Conservation (phyloP, 208 protist species). For the Vickermania ingenoplastis region DNA sequence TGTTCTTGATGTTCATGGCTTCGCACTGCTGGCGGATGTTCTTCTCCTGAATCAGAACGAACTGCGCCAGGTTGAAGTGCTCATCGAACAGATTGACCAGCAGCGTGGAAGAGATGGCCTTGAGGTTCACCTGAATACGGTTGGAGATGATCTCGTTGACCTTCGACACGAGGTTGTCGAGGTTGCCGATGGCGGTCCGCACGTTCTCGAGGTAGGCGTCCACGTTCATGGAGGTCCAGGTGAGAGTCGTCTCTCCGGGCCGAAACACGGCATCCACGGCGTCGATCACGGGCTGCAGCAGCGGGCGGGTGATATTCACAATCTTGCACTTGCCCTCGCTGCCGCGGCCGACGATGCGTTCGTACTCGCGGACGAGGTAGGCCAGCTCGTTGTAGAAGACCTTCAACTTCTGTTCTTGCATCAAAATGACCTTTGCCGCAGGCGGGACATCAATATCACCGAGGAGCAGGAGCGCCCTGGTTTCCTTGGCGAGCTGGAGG, state of each 20-base stretch:
- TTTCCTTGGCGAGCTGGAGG: conserved; percentile 95
- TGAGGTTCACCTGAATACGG: conserved; percentile 90
- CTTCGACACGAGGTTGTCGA: conserved; percentile 73
- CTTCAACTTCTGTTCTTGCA: conserved; percentile 94
- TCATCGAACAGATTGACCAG: conserved; percentile 78
- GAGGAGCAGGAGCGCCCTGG: conserved; percentile 89
- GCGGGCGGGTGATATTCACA: conserved; percentile 74
- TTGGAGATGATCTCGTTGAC: conserved; percentile 91
- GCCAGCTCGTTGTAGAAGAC: conserved; percentile 91
- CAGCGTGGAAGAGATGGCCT: conserved; percentile 74
- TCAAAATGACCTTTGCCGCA: conserved; percentile 79
- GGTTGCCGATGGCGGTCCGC: conserved; percentile 61
- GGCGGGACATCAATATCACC: conserved; percentile 90
- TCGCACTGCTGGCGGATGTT: conserved; percentile 88
- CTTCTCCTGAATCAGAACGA: conserved; percentile 85
- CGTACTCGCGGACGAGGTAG: conserved; percentile 88
- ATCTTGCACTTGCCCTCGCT: conserved; percentile 39
- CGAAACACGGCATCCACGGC: conserved; percentile 87
- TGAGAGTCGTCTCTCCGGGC: conserved; percentile 71
- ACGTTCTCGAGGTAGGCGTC: conserved; percentile 89
- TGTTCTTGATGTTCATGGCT: conserved; percentile 91
- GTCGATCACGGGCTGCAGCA: conserved; percentile 88
- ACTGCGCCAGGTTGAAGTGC: conserved; percentile 85
- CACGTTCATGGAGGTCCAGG: conserved; percentile 96
- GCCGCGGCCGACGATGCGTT: conserved; percentile 70